Percentiles rank a stretch among this genome's conserved stretches.
Evolutionary conservation across 2,329 filamentous ascomycete genomes (phyloP).

Genomic region (Aspergillus niger): DNA sequence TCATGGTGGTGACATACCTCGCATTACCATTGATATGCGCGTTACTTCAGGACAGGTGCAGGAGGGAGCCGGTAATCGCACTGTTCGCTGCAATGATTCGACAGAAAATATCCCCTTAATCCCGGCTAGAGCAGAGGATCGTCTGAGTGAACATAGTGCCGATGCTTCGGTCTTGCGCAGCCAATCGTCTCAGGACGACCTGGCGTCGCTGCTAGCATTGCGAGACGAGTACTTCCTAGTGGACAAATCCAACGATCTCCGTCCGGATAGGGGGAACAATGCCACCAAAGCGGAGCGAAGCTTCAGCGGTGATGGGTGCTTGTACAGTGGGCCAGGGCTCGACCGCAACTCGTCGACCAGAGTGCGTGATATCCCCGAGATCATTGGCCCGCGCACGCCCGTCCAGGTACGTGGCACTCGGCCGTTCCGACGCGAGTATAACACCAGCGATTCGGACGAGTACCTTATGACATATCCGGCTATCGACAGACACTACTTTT

Average conservation of each 20-base stretch:
- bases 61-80: not conserved
- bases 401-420: conserved; percentile 4
- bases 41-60: not conserved
- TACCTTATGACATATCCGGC: conserved; percentile 24
- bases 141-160: conserved; percentile 17
- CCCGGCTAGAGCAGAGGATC: not conserved
- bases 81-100: not conserved
- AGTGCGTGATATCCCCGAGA: conserved; percentile 22
- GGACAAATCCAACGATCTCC: conserved; percentile 28
- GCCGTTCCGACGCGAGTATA: conserved; percentile 14
- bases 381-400: conserved; percentile 20
- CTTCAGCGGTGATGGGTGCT: conserved; percentile 21
- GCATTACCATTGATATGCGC: not conserved
- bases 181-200: conserved; percentile 16
- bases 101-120: not conserved
- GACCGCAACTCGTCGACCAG: conserved; percentile 22
- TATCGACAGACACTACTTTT: conserved; percentile 20
- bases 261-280: conserved; percentile 28
- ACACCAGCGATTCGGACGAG: conserved; percentile 28
- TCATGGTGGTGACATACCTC: not conserved
- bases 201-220: conserved; percentile 20
- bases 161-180: conserved; percentile 20
- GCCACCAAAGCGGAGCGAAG: conserved; percentile 24
- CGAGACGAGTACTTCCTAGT: conserved; percentile 33
- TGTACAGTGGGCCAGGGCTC: conserved; percentile 24